Evolutionary conservation across 73 alveolate genomes (phyloP).

Genomic region (Paramecium octaurelia): DNA sequence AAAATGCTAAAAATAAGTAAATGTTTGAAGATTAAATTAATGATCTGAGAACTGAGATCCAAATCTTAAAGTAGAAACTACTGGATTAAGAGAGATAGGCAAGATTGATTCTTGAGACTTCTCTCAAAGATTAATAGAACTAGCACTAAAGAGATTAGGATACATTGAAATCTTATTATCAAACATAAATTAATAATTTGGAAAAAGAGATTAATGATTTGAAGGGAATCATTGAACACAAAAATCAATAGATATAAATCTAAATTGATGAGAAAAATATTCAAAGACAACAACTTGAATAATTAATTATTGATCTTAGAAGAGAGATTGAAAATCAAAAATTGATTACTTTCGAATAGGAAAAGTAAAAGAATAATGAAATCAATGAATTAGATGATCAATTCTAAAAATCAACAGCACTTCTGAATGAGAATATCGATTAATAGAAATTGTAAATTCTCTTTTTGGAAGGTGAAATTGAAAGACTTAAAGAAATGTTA

Average conservation of each 20-base stretch:
- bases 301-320: conserved; percentile 20
- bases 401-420: not conserved
- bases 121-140: not conserved
- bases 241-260: conserved; percentile 12
- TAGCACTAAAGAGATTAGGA: conserved; percentile 30
- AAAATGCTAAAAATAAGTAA: not conserved
- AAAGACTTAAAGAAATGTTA: conserved; percentile 26
- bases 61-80: not conserved
- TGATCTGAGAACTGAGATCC: not conserved
- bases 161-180: not conserved
- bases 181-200: not conserved
- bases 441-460: not conserved
- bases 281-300: not conserved
- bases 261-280: not conserved
- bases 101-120: not conserved
- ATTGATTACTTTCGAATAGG: not conserved
- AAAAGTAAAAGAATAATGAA: conserved; percentile 19
- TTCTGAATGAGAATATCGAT: not conserved
- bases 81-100: not conserved
- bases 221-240: conserved; percentile 32
- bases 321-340: conserved; percentile 36
- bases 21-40: conserved; percentile 35
- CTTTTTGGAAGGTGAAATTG: conserved; percentile 44
- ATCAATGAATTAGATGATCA: conserved; percentile 39
- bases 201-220: conserved; percentile 23